phyloP scores from a whole-genome alignment of 164 flowering plant genomes.

The Piper longum region DNA sequence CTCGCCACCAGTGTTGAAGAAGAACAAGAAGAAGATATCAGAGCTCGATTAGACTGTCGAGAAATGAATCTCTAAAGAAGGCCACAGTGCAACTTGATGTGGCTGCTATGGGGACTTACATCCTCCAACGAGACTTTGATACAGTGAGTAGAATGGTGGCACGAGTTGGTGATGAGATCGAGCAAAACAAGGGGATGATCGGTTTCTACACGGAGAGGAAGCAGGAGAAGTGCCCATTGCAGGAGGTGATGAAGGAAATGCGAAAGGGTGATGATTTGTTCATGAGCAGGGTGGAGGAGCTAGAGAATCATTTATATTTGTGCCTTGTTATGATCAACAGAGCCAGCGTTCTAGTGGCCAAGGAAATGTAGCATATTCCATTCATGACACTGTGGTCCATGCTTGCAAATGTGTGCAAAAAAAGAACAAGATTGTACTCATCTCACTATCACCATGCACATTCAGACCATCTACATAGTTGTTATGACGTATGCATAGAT shows the following conservation, averaged over 20 bases:
- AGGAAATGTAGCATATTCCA: constrained; percentile 18
- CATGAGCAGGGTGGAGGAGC: constrained; percentile 45
- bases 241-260: constrained; percentile 32
- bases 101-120: constrained; percentile 49
- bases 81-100: constrained; percentile 33
- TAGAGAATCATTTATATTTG: constrained; percentile 57
- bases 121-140: constrained; percentile 39
- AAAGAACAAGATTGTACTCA: too few relatives aligned
- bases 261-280: constrained; percentile 26
- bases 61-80: constrained; percentile 11
- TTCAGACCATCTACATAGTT: too few relatives aligned
- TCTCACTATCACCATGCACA: neutral
- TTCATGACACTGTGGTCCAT: neutral
- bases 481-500: too few relatives aligned
- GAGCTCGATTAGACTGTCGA: neutral
- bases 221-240: constrained; percentile 25
- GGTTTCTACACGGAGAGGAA: constrained; percentile 32
- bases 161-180: constrained; percentile 35
- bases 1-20: neutral
- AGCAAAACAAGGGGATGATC: constrained; percentile 33
- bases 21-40: neutral
- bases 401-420: too few relatives aligned
- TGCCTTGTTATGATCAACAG: constrained; percentile 54
- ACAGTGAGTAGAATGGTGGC: constrained; percentile 33
- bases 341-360: constrained; percentile 34